These are phyloP conservation scores for Cladosporium sp. DNA, from an alignment of 2,329 filamentous ascomycete genomes.

Conservation along the genomic window DNA sequence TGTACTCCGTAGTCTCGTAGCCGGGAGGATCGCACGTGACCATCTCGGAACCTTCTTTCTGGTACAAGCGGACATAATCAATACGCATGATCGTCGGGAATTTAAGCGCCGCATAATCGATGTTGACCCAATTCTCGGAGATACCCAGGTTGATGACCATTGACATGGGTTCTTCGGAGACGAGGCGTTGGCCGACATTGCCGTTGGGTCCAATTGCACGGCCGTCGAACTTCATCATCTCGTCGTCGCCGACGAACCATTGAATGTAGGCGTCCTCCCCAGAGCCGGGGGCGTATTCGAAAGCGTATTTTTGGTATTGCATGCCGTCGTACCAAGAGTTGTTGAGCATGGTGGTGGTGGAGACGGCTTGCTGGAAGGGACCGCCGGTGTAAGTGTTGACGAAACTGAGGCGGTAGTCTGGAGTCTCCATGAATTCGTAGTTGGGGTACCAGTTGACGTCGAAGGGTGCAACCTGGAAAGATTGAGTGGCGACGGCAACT, in stretches of 20 bases:
- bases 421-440: constrained; percentile 63
- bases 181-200: constrained; percentile 65
- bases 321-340: constrained; percentile 67
- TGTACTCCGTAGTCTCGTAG: constrained; percentile 68
- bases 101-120: constrained; percentile 46
- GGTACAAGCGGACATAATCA: constrained; percentile 71
- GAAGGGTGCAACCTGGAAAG: constrained; percentile 67
- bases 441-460: constrained; percentile 67
- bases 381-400: constrained; percentile 65
- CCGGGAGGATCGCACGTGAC: constrained; percentile 68
- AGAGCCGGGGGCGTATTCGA: constrained; percentile 62
- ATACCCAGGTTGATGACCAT: constrained; percentile 71
- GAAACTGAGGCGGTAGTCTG: constrained; percentile 57
- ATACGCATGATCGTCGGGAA: constrained; percentile 61
- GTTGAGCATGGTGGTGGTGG: constrained; percentile 61
- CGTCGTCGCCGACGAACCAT: constrained; percentile 67
- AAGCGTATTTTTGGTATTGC: constrained; percentile 62
- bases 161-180: constrained; percentile 68
- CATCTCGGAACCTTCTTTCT: constrained; percentile 56
- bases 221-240: constrained; percentile 64
- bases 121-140: constrained; percentile 51
- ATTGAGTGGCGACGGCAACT: constrained; percentile 63
- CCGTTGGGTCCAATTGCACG: constrained; percentile 66
- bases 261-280: constrained; percentile 58
- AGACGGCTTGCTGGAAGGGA: constrained; percentile 63